A percentile compares a stretch with the other conserved stretches of the same genome.
These are phyloP conservation scores for Myrica gale DNA, from an alignment of 306 rosid genomes.

Conservation along the genomic window DNA sequence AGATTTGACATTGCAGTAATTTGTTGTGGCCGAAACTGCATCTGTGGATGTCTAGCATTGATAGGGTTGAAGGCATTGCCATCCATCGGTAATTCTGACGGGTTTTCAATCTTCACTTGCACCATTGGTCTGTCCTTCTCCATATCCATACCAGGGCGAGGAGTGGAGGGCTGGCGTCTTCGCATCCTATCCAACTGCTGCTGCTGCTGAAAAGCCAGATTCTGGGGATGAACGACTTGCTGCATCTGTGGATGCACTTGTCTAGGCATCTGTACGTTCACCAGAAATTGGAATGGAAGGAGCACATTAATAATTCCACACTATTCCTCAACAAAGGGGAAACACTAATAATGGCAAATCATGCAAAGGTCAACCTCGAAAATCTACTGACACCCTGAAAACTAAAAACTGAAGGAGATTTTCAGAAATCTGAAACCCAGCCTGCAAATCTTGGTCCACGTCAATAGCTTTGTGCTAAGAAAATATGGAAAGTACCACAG, in stretches of 20 bases:
- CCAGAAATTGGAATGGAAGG: constrained; percentile 12
- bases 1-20: constrained; percentile 62
- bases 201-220: constrained; percentile 45
- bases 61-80: constrained; percentile 48
- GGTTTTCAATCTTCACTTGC: constrained; percentile 81
- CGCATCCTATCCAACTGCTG: constrained; percentile 56
- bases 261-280: constrained; percentile 47
- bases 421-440: not conserved
- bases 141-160: constrained; percentile 62
- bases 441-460: not conserved
- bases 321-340: not conserved
- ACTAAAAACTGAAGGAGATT: not conserved
- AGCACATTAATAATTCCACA: not conserved
- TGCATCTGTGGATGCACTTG: constrained; percentile 80
- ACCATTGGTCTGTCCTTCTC: constrained; percentile 78
- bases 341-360: not conserved
- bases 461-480: not conserved
- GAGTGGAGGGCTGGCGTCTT: constrained; percentile 55
- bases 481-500: not conserved
- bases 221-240: constrained; percentile 55
- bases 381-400: constrained; percentile 10
- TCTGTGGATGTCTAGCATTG: constrained; percentile 56
- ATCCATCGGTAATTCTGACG: constrained; percentile 65
- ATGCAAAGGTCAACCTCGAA: not conserved
- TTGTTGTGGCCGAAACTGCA: constrained; percentile 83